phyloP scores from a whole-genome alignment of 371 early-diverging fungal species.

The Mortierella sp. region DNA sequence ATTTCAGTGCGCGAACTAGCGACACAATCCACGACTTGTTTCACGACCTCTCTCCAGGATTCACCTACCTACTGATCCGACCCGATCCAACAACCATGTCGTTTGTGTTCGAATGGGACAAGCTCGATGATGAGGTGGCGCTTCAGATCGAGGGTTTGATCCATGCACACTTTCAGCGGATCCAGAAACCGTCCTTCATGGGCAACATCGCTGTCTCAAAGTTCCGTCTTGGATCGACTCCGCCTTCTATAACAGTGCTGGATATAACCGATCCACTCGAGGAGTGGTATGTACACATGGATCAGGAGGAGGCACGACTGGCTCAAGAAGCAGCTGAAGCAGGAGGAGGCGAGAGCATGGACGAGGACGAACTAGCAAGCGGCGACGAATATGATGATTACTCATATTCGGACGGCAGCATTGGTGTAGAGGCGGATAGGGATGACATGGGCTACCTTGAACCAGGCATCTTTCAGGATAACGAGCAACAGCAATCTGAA shows the following conservation, averaged over 20 bases:
- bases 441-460: slow-evolving; percentile 43
- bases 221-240: slow-evolving; percentile 86
- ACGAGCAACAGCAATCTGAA: slow-evolving; percentile 28
- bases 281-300: slow-evolving; percentile 85
- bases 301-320: slow-evolving; percentile 58
- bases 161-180: slow-evolving; percentile 80
- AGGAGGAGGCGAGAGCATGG: slow-evolving; percentile 45
- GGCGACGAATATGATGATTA: slow-evolving; percentile 50
- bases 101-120: slow-evolving; percentile 87
- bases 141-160: slow-evolving; percentile 79
- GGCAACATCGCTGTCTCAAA: slow-evolving; percentile 84
- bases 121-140: slow-evolving; percentile 81
- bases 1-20: no score
- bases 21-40: no score
- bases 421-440: slow-evolving; percentile 46
- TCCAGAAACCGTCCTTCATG: slow-evolving; percentile 82
- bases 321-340: slow-evolving; percentile 49
- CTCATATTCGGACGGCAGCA: slow-evolving; percentile 35
- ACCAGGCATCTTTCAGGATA: slow-evolving; percentile 14
- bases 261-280: slow-evolving; percentile 89
- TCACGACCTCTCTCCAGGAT: not conserved
- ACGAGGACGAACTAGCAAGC: slow-evolving; percentile 40
- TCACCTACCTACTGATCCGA: not conserved
- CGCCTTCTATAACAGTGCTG: slow-evolving; percentile 83
- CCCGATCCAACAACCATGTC: slow-evolving; percentile 69